These are phyloP conservation scores for Beauveria rudraprayagi DNA, from an alignment of 2,329 filamentous ascomycete genomes.

Conservation along the genomic window DNA sequence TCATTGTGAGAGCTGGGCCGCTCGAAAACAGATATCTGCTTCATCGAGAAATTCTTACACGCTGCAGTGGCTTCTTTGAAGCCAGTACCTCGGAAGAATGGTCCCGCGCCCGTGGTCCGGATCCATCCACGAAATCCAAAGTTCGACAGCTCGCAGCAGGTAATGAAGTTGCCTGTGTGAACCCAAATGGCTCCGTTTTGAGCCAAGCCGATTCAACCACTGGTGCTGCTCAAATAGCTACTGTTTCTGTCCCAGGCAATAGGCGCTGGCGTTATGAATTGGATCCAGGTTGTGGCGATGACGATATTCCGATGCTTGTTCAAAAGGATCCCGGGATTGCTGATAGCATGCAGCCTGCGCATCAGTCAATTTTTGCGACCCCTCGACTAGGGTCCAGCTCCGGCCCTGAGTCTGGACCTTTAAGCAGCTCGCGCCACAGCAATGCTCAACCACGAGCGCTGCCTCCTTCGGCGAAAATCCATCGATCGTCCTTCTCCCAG, in stretches of 20 bases:
- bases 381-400: constrained; percentile 36
- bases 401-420: constrained; percentile 25
- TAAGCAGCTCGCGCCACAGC: constrained; percentile 24
- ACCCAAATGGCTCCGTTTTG: constrained; percentile 5
- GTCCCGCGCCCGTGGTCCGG: constrained; percentile 29
- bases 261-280: constrained; percentile 82
- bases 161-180: constrained; percentile 36
- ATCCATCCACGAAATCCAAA: constrained; percentile 7
- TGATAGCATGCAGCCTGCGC: constrained; percentile 17
- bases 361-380: constrained; percentile 26
- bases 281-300: constrained; percentile 62
- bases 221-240: neutral
- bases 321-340: constrained; percentile 52
- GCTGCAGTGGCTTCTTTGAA: constrained; percentile 92
- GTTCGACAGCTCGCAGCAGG: constrained; percentile 20
- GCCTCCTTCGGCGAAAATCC: constrained; percentile 9
- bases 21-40: constrained; percentile 74
- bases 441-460: constrained; percentile 44
- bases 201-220: constrained; percentile 9
- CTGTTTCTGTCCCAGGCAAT: constrained; percentile 18
- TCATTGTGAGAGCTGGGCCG: constrained; percentile 58
- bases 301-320: constrained; percentile 80
- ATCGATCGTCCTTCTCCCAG: constrained; percentile 58
- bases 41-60: constrained; percentile 77
- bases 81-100: constrained; percentile 75